A percentile compares a stretch with the other conserved stretches of the same genome.
Evolutionary conservation across 139 green algal species (phyloP).

Genomic region (Chlamydomonas incerta): DNA sequence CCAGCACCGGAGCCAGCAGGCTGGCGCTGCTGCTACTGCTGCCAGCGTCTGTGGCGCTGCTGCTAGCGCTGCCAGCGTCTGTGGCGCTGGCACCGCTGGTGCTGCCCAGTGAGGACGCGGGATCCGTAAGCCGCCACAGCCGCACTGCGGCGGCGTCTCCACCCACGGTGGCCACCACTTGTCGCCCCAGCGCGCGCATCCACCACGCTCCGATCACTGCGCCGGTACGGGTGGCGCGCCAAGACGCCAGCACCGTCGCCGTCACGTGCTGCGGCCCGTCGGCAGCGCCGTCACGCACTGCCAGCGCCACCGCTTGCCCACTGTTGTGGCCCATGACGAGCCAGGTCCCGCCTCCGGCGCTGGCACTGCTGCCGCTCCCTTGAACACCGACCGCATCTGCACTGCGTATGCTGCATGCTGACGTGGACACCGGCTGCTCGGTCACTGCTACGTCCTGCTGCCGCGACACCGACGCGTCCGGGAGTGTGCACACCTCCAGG

Average conservation of each 20-base stretch:
- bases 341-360: too few species aligned
- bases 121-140: slow-evolving; percentile 41
- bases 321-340: neutral
- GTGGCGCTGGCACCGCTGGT: neutral
- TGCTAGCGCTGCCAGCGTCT: neutral
- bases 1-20: neutral
- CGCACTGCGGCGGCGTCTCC: neutral
- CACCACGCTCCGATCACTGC: slow-evolving; percentile 26
- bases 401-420: too few species aligned
- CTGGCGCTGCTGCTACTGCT: neutral
- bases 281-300: neutral
- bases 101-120: too few species aligned
- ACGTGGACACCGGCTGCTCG: too few species aligned
- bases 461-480: too few species aligned
- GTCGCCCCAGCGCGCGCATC: neutral
- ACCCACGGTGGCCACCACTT: slow-evolving; percentile 9
- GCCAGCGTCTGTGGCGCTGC: too few species aligned
- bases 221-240: neutral
- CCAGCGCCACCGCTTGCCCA: neutral
- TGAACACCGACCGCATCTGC: too few species aligned
- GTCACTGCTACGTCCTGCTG: too few species aligned
- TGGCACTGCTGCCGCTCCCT: too few species aligned
- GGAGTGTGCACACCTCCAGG: slow-evolving; percentile 10
- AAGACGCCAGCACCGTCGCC: neutral
- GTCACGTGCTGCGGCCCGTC: too few species aligned